These are phyloP conservation scores for Eucalyptus tenuipes DNA, from an alignment of 345 rosid species.

Conservation along the genomic window DNA sequence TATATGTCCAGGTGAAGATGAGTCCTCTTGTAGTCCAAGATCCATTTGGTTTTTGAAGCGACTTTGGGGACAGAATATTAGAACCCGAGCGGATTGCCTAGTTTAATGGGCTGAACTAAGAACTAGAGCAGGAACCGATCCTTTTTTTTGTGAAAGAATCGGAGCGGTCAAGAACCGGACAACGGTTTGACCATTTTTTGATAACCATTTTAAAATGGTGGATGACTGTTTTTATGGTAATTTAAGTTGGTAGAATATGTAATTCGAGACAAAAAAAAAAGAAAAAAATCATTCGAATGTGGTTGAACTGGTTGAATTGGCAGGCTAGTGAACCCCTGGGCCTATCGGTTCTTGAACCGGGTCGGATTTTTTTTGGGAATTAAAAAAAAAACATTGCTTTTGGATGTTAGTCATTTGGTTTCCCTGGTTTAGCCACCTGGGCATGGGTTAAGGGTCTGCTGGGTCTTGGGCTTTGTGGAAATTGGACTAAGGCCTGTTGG, in stretches of 20 bases:
- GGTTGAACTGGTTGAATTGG: neutral
- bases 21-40: neutral
- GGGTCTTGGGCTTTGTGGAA: neutral
- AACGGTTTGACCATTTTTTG: neutral
- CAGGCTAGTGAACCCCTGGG: neutral
- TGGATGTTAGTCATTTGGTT: neutral
- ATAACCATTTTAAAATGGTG: too few species aligned
- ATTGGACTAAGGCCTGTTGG: neutral
- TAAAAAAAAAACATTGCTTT: neutral
- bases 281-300: neutral
- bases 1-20: neutral
- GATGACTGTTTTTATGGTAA: neutral
- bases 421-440: neutral
- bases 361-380: too few species aligned
- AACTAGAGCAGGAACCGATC: neutral
- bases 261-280: neutral
- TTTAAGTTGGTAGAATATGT: too few species aligned
- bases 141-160: neutral
- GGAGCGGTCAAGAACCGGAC: neutral
- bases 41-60: neutral
- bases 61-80: neutral
- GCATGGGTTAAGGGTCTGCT: neutral
- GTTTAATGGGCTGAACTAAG: neutral
- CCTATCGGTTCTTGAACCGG: neutral
- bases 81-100: neutral